phyloP scores from a whole-genome alignment of 2,329 filamentous ascomycete genomes.

The Penicillium sp. region DNA sequence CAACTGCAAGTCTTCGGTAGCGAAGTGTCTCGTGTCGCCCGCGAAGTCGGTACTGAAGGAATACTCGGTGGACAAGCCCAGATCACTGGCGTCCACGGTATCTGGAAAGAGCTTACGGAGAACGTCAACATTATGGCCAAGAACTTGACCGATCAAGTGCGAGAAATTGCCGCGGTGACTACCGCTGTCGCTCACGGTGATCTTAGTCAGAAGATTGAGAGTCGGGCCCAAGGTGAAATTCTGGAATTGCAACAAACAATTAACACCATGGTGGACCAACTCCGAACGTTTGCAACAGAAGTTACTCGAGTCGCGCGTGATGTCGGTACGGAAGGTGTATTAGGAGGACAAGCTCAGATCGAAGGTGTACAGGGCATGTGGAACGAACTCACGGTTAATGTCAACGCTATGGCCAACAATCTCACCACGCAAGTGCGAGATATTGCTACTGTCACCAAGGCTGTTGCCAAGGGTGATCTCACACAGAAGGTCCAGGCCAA shows the following conservation, averaged over 20 bases:
- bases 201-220: slow-evolving; percentile 73
- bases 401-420: slow-evolving; percentile 82
- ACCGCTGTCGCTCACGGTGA: slow-evolving; percentile 76
- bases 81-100: slow-evolving; percentile 87
- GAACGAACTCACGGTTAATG: slow-evolving; percentile 77
- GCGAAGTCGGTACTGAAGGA: slow-evolving; percentile 92
- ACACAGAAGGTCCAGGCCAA: slow-evolving; percentile 94
- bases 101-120: slow-evolving; percentile 93
- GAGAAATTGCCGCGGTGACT: slow-evolving; percentile 76
- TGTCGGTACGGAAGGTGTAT: slow-evolving; percentile 73
- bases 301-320: slow-evolving; percentile 74
- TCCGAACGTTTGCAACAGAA: slow-evolving; percentile 73
- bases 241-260: slow-evolving; percentile 75
- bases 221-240: slow-evolving; percentile 72
- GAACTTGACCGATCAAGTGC: slow-evolving; percentile 72
- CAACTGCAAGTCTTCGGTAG: slow-evolving; percentile 93
- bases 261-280: slow-evolving; percentile 81
- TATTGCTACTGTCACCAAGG: slow-evolving; percentile 70
- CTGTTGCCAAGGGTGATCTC: slow-evolving; percentile 71
- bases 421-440: slow-evolving; percentile 84
- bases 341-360: slow-evolving; percentile 74
- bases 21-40: slow-evolving; percentile 86
- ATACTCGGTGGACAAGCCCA: slow-evolving; percentile 87
- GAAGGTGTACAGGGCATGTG: slow-evolving; percentile 80
- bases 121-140: slow-evolving; percentile 81